These are phyloP conservation scores for Luzula sylvatica DNA, from an alignment of 176 grass and related monocot species.

Conservation along the genomic window DNA sequence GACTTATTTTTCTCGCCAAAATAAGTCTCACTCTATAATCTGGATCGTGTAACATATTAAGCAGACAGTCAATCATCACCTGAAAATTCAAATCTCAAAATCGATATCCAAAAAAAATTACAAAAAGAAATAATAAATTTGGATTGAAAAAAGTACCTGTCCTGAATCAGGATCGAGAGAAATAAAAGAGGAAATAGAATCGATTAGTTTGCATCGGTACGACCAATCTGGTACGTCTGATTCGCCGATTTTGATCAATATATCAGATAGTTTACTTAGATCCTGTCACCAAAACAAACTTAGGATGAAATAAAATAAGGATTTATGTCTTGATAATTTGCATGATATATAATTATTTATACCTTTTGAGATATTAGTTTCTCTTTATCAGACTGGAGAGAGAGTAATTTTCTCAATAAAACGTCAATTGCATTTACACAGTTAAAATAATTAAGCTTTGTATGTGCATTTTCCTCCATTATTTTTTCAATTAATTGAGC, in stretches of 20 bases:
- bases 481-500: slow-evolving; percentile 39
- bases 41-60: slow-evolving; percentile 82
- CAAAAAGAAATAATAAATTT: not conserved
- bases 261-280: slow-evolving; percentile 42
- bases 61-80: slow-evolving; percentile 66
- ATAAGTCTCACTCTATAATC: slow-evolving; percentile 92
- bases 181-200: slow-evolving; percentile 71
- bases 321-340: slow-evolving; percentile 7
- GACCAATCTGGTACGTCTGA: slow-evolving; percentile 48
- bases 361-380: slow-evolving; percentile 8
- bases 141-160: slow-evolving; percentile 33
- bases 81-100: slow-evolving; percentile 31
- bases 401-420: slow-evolving; percentile 45
- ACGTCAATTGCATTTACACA: slow-evolving; percentile 35
- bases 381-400: slow-evolving; percentile 25
- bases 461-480: slow-evolving; percentile 32
- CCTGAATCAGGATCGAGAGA: slow-evolving; percentile 52
- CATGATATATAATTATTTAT: slow-evolving; percentile 29
- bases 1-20: slow-evolving; percentile 61
- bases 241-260: slow-evolving; percentile 47
- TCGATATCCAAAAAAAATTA: not conserved
- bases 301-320: slow-evolving; percentile 16
- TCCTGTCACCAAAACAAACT: slow-evolving; percentile 40
- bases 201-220: slow-evolving; percentile 62
- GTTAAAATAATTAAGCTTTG: slow-evolving; percentile 33